phyloP scores from a whole-genome alignment of 768 basidiomycete genomes.

The Scleroderma citrinum region DNA sequence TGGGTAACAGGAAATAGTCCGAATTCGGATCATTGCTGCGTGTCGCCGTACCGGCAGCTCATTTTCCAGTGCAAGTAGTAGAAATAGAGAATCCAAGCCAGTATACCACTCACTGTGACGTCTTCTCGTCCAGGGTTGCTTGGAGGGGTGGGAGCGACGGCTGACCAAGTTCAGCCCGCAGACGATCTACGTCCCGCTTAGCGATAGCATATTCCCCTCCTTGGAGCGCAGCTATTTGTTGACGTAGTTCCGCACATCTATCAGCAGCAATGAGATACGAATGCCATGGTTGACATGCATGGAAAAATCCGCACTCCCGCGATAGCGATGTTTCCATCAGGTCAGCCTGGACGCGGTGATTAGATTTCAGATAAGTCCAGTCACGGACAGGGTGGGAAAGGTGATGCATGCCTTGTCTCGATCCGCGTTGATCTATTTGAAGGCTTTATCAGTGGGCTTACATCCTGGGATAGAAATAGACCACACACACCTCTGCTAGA shows the following conservation, averaged over 20 bases:
- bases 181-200: slow-evolving; percentile 69
- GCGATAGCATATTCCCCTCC: slow-evolving; percentile 73
- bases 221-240: slow-evolving; percentile 59
- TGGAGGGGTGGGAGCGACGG: slow-evolving; percentile 68
- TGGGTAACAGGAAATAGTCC: no score
- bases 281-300: slow-evolving; percentile 3
- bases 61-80: no score
- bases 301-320: slow-evolving; percentile 49
- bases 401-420: slow-evolving; percentile 53
- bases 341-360: slow-evolving; percentile 45
- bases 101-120: slow-evolving; percentile 38
- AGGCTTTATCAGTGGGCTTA: not conserved
- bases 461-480: slow-evolving; percentile 1
- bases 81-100: slow-evolving; percentile 1
- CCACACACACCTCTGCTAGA: slow-evolving; percentile 55
- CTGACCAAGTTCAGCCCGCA: slow-evolving; percentile 74
- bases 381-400: slow-evolving; percentile 1
- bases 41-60: no score
- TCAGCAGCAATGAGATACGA: slow-evolving; percentile 4
- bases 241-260: slow-evolving; percentile 62
- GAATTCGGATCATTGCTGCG: no score
- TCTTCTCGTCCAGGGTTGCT: slow-evolving; percentile 66
- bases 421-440: slow-evolving; percentile 66
- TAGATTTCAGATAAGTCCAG: slow-evolving; percentile 2
- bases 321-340: slow-evolving; percentile 60